phyloP scores from a whole-genome alignment of 2,329 filamentous ascomycete species.

The Daldinia eschscholtzii region DNA sequence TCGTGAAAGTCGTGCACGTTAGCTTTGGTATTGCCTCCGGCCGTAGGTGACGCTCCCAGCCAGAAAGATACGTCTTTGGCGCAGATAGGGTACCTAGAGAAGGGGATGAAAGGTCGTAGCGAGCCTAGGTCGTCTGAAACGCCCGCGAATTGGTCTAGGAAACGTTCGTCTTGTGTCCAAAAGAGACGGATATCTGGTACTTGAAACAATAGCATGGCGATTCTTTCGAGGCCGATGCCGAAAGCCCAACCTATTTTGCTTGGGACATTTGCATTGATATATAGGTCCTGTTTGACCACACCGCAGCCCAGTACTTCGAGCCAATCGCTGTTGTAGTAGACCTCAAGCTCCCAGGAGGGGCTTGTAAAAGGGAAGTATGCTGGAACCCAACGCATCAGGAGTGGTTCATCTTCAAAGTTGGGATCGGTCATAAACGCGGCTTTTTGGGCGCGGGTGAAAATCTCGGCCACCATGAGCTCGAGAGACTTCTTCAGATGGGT shows the following conservation, averaged over 20 bases:
- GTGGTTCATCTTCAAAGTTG: constrained; percentile 72
- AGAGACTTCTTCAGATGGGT: constrained; percentile 90
- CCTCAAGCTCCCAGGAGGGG: constrained; percentile 95
- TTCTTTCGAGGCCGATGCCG: constrained; percentile 91
- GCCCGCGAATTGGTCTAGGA: constrained; percentile 85
- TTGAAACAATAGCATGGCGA: constrained; percentile 96
- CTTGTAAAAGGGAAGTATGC: constrained; percentile 98
- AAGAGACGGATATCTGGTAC: constrained; percentile 97
- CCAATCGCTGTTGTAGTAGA: constrained; percentile 95
- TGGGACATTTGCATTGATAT: constrained; percentile 81
- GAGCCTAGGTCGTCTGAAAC: constrained; percentile 64
- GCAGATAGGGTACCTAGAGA: constrained; percentile 91
- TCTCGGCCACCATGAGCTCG: constrained; percentile 88
- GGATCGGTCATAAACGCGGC: constrained; percentile 69
- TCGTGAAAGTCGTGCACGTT: constrained; percentile 77
- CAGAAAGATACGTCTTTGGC: constrained; percentile 96
- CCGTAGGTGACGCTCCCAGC: constrained; percentile 68
- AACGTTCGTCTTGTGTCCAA: constrained; percentile 88
- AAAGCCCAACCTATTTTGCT: constrained; percentile 92
- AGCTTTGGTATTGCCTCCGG: constrained; percentile 59
- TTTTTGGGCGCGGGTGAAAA: constrained; percentile 82
- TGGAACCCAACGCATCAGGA: constrained; percentile 93
- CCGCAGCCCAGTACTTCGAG: constrained; percentile 96
- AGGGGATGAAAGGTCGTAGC: constrained; percentile 79
- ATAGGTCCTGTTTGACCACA: constrained; percentile 84